Conservation (phyloP, 2,329 filamentous ascomycete genomes). For the Hypoxylon sp. region DNA sequence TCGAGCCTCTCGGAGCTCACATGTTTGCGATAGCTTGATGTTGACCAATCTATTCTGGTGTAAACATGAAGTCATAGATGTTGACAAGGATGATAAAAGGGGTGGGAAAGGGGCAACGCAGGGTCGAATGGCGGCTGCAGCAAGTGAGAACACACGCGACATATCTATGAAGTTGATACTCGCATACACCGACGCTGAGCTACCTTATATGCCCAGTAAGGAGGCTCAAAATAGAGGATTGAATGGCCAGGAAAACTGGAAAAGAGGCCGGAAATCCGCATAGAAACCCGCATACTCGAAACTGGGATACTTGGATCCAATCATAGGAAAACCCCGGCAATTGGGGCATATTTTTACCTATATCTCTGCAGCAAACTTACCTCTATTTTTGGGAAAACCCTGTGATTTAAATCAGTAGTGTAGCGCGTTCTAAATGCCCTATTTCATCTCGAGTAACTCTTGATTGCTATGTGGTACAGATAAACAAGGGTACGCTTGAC, state of each 20-base stretch:
- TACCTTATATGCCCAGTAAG: slow-evolving; percentile 15
- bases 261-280: slow-evolving; percentile 37
- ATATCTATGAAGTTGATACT: slow-evolving; percentile 33
- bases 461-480: slow-evolving; percentile 22
- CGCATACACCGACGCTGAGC: slow-evolving; percentile 24
- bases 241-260: slow-evolving; percentile 14
- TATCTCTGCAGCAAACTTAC: slow-evolving; percentile 14
- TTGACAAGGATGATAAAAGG: background rate
- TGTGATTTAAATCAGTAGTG: slow-evolving; percentile 7
- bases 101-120: slow-evolving; percentile 26
- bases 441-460: slow-evolving; percentile 12
- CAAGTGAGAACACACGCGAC: slow-evolving; percentile 29
- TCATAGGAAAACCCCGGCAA: slow-evolving; percentile 27
- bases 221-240: slow-evolving; percentile 34
- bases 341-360: slow-evolving; percentile 11
- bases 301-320: slow-evolving; percentile 34
- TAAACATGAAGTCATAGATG: slow-evolving; percentile 11
- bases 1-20: slow-evolving; percentile 41
- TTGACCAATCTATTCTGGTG: slow-evolving; percentile 27
- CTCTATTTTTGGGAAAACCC: background rate
- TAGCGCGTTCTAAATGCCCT: background rate
- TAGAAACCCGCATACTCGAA: slow-evolving; percentile 39
- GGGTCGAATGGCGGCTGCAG: slow-evolving; percentile 25
- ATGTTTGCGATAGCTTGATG: slow-evolving; percentile 45
- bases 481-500: slow-evolving; percentile 35